Evolutionary conservation across 345 rosid species (phyloP).

Genomic region (Hirschfeldia incana): DNA sequence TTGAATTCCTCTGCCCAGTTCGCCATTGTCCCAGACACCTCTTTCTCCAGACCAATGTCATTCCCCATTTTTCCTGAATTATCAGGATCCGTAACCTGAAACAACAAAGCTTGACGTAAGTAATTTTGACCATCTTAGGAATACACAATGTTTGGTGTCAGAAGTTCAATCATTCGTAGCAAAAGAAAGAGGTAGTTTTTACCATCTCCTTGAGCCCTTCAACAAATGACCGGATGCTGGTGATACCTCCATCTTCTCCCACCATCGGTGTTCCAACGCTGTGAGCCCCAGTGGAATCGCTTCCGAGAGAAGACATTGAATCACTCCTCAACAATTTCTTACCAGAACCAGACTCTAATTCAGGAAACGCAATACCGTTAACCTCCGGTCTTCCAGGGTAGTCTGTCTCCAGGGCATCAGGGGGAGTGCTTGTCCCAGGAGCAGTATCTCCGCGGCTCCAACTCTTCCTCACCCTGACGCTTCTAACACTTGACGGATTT

Average conservation of each 20-base stretch:
- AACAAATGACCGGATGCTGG: slow-evolving; percentile 75
- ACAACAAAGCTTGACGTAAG: slow-evolving; percentile 34
- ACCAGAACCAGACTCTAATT: slow-evolving; percentile 44
- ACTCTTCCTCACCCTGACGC: slow-evolving; percentile 51
- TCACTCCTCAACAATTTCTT: slow-evolving; percentile 55
- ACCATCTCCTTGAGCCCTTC: slow-evolving; percentile 86
- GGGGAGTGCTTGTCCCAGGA: slow-evolving; percentile 66
- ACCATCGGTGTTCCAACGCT: slow-evolving; percentile 52
- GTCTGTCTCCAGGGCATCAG: slow-evolving; percentile 53
- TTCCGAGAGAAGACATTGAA: slow-evolving; percentile 75
- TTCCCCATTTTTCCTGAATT: slow-evolving; percentile 48
- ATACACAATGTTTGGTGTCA: slow-evolving; percentile 26
- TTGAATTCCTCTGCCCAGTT: slow-evolving; percentile 72
- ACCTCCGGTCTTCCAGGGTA: slow-evolving; percentile 73
- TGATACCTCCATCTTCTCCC: slow-evolving; percentile 62
- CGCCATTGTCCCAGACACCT: slow-evolving; percentile 38
- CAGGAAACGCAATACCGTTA: slow-evolving; percentile 43
- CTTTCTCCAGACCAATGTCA: slow-evolving; percentile 57
- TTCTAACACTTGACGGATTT: slow-evolving; percentile 55
- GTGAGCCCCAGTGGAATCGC: slow-evolving; percentile 57
- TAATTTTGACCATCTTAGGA: background rate
- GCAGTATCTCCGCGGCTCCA: slow-evolving; percentile 57
- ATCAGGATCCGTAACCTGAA: slow-evolving; percentile 36
- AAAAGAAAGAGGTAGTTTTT: slow-evolving; percentile 27
- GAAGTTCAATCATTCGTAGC: slow-evolving; percentile 8